Base-by-base conservation (phyloP, 2,329 filamentous ascomycete genomes). In the Aspergillus candidus region DNA sequence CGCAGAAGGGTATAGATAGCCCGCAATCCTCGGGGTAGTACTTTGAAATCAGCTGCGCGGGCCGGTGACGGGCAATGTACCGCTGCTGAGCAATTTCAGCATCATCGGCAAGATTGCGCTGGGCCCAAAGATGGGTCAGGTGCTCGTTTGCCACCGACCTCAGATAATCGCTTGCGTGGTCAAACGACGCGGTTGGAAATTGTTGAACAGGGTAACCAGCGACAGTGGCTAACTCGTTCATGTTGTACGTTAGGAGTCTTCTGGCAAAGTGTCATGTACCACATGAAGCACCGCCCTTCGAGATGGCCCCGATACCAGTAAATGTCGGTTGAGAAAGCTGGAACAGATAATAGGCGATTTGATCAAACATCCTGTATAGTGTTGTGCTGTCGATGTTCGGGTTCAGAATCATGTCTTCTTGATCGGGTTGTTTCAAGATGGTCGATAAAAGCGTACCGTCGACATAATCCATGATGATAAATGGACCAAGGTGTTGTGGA, bases 191-290 rank as follows among this genome's bases (percentile, higher is more conserved):
- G 35, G 56, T 61, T 29, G 61, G 53, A 46, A 66, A 65, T 30
- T 54, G 33, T 36, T 51, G 45, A 13, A 44, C 43, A 6, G 62
- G 58, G 45, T 61, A 70, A 32, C 55, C 56, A 11, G 62, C 52
- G 17, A 65, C 54, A 38, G 54, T 61, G 0, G 51, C 59, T 38
- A 66, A 40, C 46, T 69, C 62, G 44, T 71, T 70, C 62, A 70
- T 70, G 32, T 66, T 65, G 39, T 64, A 66, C n/a, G 65, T 70
- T n/a, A 70, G 50, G 6, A 67, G 66, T 43, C 64, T 49, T 44
- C 47, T 40, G 14, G 54, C 53, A 38, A 67, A 64, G 12, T 50
- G 46, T 63, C 60, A 72, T 34, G 40, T 40, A 14, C 49, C 42
- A 45, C 18, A 4, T 22, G 38, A 51, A 49, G 13, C 47, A 3